phyloP scores from a whole-genome alignment of 2,329 filamentous ascomycete species.

The Fonsecaea monophora region DNA sequence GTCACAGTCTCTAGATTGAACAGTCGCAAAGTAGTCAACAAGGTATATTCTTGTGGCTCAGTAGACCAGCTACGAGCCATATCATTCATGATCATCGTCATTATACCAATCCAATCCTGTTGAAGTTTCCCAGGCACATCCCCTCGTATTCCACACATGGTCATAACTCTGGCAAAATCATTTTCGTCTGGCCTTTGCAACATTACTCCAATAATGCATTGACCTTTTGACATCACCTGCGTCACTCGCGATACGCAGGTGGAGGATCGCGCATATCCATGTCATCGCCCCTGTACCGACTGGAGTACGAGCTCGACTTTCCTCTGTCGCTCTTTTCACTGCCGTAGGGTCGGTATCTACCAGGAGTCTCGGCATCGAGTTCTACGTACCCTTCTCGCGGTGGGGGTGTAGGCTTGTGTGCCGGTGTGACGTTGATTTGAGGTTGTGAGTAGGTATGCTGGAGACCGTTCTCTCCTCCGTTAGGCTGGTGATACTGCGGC shows the following conservation, averaged over 20 bases:
- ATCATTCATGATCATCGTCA: not conserved
- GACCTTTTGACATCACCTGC: not conserved
- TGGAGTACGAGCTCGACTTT: constrained; percentile 22
- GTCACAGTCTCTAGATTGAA: not conserved
- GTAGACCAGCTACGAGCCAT: constrained; percentile 11
- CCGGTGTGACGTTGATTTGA: constrained; percentile 25
- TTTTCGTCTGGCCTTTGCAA: not conserved
- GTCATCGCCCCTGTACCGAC: constrained; percentile 6
- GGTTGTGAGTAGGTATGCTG: constrained; percentile 21
- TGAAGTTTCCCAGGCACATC: not conserved
- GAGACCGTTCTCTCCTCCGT: not conserved
- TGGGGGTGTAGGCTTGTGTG: not conserved
- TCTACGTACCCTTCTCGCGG: constrained; percentile 26
- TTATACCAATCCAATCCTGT: not conserved
- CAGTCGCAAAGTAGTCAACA: not conserved
- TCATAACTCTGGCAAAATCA: not conserved
- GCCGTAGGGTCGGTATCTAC: constrained; percentile 24
- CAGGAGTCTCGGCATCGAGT: constrained; percentile 32
- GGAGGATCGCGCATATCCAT: constrained; percentile 25
- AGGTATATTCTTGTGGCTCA: not conserved
- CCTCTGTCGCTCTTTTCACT: constrained; percentile 18
- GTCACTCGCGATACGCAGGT: constrained; percentile 30
- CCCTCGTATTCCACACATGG: not conserved
- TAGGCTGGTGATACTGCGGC: constrained; percentile 10
- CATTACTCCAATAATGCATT: not conserved